Evolutionary conservation across 257 asterid genomes (phyloP), one percentile per base, ranked within the genome.

Genomic region (Cruciata laevipes): DNA sequence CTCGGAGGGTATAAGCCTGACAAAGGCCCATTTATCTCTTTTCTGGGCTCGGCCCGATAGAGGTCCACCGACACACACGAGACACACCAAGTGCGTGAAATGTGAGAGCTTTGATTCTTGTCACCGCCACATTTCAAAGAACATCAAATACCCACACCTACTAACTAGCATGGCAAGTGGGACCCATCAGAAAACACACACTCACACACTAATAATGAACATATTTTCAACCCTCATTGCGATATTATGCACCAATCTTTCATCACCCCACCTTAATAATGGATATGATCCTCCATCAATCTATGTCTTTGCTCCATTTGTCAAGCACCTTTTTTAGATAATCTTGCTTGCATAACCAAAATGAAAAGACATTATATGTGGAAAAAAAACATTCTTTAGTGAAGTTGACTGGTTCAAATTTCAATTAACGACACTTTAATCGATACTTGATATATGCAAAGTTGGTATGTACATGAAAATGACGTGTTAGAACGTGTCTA

Each of bases 71-170:
- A 59, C 64, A 30, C 64, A 27, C 64, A 16, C 35, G 10, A n/a
- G 37, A 58, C 63, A 58, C 35, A 6, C 49, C 51, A n/a, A 6
- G 33, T 57, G 71, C 59, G 75, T 53, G 60, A 16, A 78, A 59
- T 59, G 63, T 49, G 74, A 27, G 35, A 25, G 73, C 61, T 53
- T 53, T 18, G 10, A 53, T 8, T 20, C 60, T 6, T 53, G 60
- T 68, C 66, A 75, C 75, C 49, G 66, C 76, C 76, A 58, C 75
- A 65, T 64, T 73, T 77, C 69, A 31, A 79, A 70, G n/a, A 47
- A 4, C n/a, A 47, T 47, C 25, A 44, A 79, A 72, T 14, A 24
- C 12, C 0, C 2, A 71, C 71, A 75, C 81, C 77, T 30, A 72
- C 77, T 30, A 72, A 80, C 71, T 21, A 6, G 10, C 16, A 0